phyloP scores from a whole-genome alignment of 192 early-diverging fungal species.

The Podila epicladia region DNA sequence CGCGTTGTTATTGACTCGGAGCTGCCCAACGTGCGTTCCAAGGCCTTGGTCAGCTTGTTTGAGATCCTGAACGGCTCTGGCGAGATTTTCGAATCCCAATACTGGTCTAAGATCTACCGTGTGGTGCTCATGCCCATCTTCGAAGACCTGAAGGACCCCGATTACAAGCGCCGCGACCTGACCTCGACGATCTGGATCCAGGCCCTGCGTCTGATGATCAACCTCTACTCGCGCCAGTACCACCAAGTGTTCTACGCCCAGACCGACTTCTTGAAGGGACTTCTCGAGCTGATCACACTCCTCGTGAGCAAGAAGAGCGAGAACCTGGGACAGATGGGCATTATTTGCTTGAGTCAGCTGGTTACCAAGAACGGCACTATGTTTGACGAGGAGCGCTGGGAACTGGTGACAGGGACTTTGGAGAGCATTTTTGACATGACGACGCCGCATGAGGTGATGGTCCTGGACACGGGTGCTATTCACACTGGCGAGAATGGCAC shows the following conservation, averaged over 20 bases:
- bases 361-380: conserved; percentile 79
- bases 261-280: conserved; percentile 81
- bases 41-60: conserved; percentile 86
- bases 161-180: conserved; percentile 86
- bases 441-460: conserved; percentile 82
- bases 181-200: conserved; percentile 93
- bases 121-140: conserved; percentile 92
- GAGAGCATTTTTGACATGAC: conserved; percentile 84
- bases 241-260: conserved; percentile 76
- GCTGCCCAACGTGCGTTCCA: conserved; percentile 46
- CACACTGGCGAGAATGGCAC: conserved; percentile 3
- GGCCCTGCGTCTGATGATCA: conserved; percentile 87
- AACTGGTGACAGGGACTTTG: conserved; percentile 74
- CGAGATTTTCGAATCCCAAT: conserved; percentile 73
- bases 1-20: conserved; percentile 57
- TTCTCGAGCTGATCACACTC: conserved; percentile 71
- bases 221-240: conserved; percentile 80
- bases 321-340: conserved; percentile 88
- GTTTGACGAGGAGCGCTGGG: conserved; percentile 83
- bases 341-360: conserved; percentile 89
- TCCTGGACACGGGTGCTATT: conserved; percentile 37
- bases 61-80: conserved; percentile 85
- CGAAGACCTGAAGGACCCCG: conserved; percentile 81
- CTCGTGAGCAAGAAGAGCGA: conserved; percentile 76
- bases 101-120: conserved; percentile 88